Evolutionary conservation across 2,329 filamentous ascomycete species (phyloP).

Genomic region (Dryadomyces quercus-mongolicae): DNA sequence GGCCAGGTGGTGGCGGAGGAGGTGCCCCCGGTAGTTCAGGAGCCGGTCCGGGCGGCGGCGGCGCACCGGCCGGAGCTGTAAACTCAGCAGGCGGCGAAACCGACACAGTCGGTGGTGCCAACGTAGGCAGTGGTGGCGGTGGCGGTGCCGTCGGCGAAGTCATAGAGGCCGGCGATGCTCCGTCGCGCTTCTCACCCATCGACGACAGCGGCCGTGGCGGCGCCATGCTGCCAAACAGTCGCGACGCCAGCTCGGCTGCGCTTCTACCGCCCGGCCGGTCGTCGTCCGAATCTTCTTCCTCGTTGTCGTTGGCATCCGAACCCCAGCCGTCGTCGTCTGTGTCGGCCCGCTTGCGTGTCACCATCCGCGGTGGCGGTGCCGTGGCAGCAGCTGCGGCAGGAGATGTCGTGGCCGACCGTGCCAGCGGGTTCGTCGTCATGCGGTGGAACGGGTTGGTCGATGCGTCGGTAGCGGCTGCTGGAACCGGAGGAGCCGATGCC

Average conservation of each 20-base stretch:
- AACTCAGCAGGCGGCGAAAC: background rate
- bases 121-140: too few relatives aligned
- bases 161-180: conserved; percentile 21
- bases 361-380: conserved; percentile 24
- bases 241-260: conserved; percentile 85
- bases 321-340: conserved; percentile 73
- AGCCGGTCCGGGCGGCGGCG: conserved; percentile 20
- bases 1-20: conserved; percentile 8
- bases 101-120: conserved; percentile 19
- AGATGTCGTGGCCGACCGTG: conserved; percentile 7
- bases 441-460: conserved; percentile 97
- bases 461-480: conserved; percentile 39
- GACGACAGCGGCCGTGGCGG: conserved; percentile 81
- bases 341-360: conserved; percentile 40
- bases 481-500: conserved; percentile 18
- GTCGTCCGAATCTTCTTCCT: conserved; percentile 58
- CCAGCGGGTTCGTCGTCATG: conserved; percentile 51
- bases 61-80: conserved; percentile 9
- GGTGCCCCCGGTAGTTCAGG: conserved; percentile 7
- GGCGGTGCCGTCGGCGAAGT: conserved; percentile 18
- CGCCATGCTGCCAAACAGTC: conserved; percentile 93
- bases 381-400: conserved; percentile 23
- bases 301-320: conserved; percentile 51
- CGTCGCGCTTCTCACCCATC: conserved; percentile 54
- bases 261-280: conserved; percentile 69